A percentile compares a stretch with the other conserved stretches of the same genome.
These are phyloP conservation scores for Aspergillus bertholletiae DNA, from an alignment of 495 filamentous ascomycete species.

Conservation along the genomic window DNA sequence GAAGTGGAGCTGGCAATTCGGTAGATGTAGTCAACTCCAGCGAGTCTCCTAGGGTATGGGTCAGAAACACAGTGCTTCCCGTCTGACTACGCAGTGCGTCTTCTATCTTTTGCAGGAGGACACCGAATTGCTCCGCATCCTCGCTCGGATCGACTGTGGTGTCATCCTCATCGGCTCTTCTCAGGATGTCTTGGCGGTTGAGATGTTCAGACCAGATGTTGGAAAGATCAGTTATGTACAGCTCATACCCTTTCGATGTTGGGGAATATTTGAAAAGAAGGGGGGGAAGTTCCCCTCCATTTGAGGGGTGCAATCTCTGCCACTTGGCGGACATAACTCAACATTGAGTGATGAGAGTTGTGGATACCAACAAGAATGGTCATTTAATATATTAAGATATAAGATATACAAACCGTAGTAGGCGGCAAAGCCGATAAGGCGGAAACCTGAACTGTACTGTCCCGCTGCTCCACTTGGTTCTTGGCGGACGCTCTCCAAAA, in stretches of 20 bases:
- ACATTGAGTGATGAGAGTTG: background rate
- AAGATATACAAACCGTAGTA: background rate
- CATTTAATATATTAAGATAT: background rate
- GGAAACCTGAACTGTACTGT: background rate
- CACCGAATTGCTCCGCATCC: conserved; percentile 63
- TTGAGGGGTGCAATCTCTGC: conserved; percentile 28
- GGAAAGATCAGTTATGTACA: conserved; percentile 81
- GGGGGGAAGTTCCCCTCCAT: conserved; percentile 32
- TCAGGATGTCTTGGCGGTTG: conserved; percentile 57
- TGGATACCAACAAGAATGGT: background rate
- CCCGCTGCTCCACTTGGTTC: background rate
- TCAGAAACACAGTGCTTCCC: conserved; percentile 32
- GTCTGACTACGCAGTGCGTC: conserved; percentile 51
- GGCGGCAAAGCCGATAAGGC: background rate
- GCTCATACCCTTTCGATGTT: conserved; percentile 56
- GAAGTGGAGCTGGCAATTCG: conserved; percentile 63
- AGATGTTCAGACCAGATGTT: conserved; percentile 79
- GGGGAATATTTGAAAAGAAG: conserved; percentile 53
- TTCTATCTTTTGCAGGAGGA: conserved; percentile 70
- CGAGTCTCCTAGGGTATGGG: conserved; percentile 19
- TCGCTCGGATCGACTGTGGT: conserved; percentile 86
- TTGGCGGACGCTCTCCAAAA: no score
- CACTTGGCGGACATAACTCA: conserved; percentile 37
- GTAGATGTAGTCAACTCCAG: conserved; percentile 59
- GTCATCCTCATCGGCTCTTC: conserved; percentile 59